phyloP scores from a whole-genome alignment of 768 basidiomycete genomes.

The Boletellus emodensis region DNA sequence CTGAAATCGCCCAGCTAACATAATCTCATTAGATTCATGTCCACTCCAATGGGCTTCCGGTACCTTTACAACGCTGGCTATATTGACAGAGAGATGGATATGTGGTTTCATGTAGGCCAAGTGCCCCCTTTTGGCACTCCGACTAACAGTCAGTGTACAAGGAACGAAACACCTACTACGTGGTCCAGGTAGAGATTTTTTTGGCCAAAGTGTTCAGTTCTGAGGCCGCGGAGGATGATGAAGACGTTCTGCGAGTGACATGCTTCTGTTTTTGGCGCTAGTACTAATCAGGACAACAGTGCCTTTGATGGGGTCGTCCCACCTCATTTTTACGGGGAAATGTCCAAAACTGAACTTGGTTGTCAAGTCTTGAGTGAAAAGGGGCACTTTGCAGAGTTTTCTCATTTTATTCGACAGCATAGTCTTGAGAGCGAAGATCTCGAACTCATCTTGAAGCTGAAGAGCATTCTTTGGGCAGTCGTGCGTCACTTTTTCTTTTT shows the following conservation, averaged over 20 bases:
- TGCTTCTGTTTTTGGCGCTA: background rate
- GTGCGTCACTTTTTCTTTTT: slow-evolving; percentile 45
- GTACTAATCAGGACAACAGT: slow-evolving; percentile 31
- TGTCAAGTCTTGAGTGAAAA: slow-evolving; percentile 88
- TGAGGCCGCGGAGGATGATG: slow-evolving; percentile 56
- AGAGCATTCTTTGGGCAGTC: slow-evolving; percentile 95
- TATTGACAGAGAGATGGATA: slow-evolving; percentile 92
- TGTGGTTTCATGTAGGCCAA: slow-evolving; percentile 84
- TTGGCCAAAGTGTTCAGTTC: slow-evolving; percentile 73
- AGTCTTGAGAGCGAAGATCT: slow-evolving; percentile 79
- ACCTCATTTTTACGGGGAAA: slow-evolving; percentile 95
- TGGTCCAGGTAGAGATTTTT: slow-evolving; percentile 91
- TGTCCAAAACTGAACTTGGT: slow-evolving; percentile 94
- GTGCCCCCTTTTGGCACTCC: background rate
- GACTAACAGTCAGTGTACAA: slow-evolving; percentile 31
- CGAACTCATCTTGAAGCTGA: slow-evolving; percentile 82
- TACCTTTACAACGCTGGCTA: slow-evolving; percentile 91
- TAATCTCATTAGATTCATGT: slow-evolving; percentile 70
- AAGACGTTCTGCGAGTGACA: slow-evolving; percentile 50
- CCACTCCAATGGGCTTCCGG: slow-evolving; percentile 86
- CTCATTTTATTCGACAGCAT: slow-evolving; percentile 85
- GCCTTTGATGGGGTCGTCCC: slow-evolving; percentile 85
- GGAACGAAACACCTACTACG: slow-evolving; percentile 93
- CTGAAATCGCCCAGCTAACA: background rate
- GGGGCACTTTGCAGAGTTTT: slow-evolving; percentile 88